Percentiles rank a stretch among this genome's conserved stretches.
These are phyloP conservation scores for Lichina pygmaea DNA, from an alignment of 495 filamentous ascomycete genomes.

Conservation along the genomic window DNA sequence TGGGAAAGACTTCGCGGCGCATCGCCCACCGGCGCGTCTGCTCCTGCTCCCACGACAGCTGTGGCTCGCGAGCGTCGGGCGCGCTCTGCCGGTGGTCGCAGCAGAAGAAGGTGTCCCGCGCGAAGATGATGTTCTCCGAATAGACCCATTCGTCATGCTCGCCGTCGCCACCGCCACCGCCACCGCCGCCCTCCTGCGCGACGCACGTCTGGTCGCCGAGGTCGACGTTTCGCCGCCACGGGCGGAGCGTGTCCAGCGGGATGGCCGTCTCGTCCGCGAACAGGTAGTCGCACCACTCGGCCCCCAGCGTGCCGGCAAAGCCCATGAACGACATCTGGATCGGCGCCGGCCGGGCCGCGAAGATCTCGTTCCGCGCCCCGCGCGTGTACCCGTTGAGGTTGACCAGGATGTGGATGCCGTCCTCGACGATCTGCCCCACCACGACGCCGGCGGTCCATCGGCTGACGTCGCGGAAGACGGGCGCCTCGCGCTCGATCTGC, in stretches of 20 bases:
- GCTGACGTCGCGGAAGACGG: constrained; percentile 74
- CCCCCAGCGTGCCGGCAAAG: constrained; percentile 85
- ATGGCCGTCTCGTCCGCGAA: constrained; percentile 76
- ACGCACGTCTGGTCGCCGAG: constrained; percentile 46
- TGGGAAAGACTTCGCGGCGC: constrained; percentile 84
- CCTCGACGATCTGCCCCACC: constrained; percentile 72
- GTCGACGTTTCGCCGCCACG: constrained; percentile 43
- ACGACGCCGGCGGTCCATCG: constrained; percentile 64
- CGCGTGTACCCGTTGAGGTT: constrained; percentile 96
- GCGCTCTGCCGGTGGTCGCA: constrained; percentile 92
- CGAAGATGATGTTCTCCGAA: constrained; percentile 88
- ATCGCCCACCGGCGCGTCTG: constrained; percentile 66
- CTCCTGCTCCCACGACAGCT: constrained; percentile 62
- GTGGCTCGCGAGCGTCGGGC: constrained; percentile 37
- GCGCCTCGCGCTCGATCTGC: constrained; percentile 86
- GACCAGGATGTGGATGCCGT: constrained; percentile 86
- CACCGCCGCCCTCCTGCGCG: constrained; percentile 27
- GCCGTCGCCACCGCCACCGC: constrained; percentile 9
- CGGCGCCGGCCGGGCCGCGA: constrained; percentile 79
- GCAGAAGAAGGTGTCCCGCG: constrained; percentile 93
- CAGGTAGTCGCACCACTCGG: constrained; percentile 97
- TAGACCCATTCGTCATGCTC: constrained; percentile 56
- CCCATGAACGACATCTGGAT: constrained; percentile 99
- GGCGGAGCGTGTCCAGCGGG: constrained; percentile 54
- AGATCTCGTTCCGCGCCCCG: constrained; percentile 91